These are phyloP conservation scores for Borovskyia barvae DNA, from an alignment of 208 protist species.

Conservation along the genomic window DNA sequence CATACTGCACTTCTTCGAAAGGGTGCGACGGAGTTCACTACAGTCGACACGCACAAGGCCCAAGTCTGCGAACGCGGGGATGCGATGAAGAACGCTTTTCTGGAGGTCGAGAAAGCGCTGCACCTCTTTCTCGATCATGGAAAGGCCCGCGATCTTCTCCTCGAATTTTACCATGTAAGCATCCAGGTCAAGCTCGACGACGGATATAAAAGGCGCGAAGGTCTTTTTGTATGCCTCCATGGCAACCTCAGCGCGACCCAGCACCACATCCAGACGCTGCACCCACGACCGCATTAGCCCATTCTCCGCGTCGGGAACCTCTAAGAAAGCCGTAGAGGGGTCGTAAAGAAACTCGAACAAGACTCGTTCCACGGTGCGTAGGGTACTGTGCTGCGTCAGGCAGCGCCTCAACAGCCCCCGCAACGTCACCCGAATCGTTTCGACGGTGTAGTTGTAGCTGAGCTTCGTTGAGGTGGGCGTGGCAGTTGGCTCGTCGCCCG, in stretches of 20 bases:
- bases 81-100: constrained; percentile 51
- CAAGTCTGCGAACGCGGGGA: constrained; percentile 68
- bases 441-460: constrained; percentile 52
- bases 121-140: constrained; percentile 79
- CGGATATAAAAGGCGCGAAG: constrained; percentile 65
- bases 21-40: constrained; percentile 60
- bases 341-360: constrained; percentile 92
- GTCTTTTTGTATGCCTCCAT: constrained; percentile 76
- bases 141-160: constrained; percentile 54
- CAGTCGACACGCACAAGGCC: constrained; percentile 83
- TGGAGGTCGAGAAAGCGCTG: constrained; percentile 56
- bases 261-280: constrained; percentile 46
- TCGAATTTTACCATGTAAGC: constrained; percentile 76
- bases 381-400: constrained; percentile 65
- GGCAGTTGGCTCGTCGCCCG: background rate
- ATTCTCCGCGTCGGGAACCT: constrained; percentile 43
- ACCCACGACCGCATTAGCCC: constrained; percentile 55
- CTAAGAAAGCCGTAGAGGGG: constrained; percentile 68
- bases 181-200: constrained; percentile 76
- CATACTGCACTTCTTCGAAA: constrained; percentile 79
- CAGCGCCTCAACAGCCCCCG: constrained; percentile 74
- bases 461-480: constrained; percentile 7
- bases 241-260: constrained; percentile 40
- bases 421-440: constrained; percentile 64
- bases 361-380: constrained; percentile 88